Evolutionary conservation across 352 stramenopile species (phyloP), one percentile per base, ranked within the genome.

Genomic region (Thalassiosira ordinaria): DNA sequence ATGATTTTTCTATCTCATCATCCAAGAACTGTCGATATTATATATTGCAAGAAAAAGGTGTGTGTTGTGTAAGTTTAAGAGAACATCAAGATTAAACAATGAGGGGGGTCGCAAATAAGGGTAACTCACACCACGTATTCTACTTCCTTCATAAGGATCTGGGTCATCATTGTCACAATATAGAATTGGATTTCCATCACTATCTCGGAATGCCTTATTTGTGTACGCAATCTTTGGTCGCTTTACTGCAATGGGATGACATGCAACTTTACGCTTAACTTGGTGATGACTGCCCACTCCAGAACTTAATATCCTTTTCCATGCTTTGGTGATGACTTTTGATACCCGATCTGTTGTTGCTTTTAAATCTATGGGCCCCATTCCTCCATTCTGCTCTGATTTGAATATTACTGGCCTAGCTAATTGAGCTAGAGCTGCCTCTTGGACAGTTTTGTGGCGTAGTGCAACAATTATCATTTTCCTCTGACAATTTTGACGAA

Each of bases 141-240:
- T 59, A 63, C 61, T 71, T 7, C 84, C 80, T 77, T 86, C 79
- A 33, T 87, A 70, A 8, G 69, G 74, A 64, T 78, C 65, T 24
- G 76, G 80, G 0, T 76, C 53, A 56, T 56, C 22, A 77, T 87
- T 85, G 49, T 90, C 84, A 24, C 72, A 77, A 41, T 80, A 89
- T 0, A 51, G 67, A 53, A 87, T 69, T n/a, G 52, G 52, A 13
- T 80, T 64, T 3, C 66, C 75, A 37, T 68, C 39, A 22, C 62
- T 11, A 44, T 82, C 62, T 61, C 59, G 52, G 60, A 86, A 88
- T 26, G 37, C 60, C 44, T 49, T 46, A 64, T 88, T 86, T n/a
- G 29, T 24, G 9, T 70, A 73, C 35, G 7, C n/a, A 39, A 60
- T 55, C 31, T 60, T 64, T 55, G 47, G 55, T 56, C 63, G 33